Percentiles rank a stretch among this genome's conserved stretches.
These are phyloP conservation scores for Melaleuca alternifolia DNA, from an alignment of 345 rosid genomes.

Conservation along the genomic window DNA sequence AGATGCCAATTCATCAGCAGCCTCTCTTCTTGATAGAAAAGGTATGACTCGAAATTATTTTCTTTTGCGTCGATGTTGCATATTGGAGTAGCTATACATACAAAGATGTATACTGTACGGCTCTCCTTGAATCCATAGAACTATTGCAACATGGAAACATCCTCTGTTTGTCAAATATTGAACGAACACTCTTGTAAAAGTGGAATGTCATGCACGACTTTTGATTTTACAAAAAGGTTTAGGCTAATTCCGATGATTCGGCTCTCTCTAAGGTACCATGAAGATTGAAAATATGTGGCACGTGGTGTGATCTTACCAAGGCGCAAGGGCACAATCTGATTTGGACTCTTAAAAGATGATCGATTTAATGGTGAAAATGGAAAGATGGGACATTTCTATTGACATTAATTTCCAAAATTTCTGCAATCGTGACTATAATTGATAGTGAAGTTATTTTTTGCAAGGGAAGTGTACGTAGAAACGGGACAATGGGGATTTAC, in stretches of 20 bases:
- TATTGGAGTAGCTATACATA: not conserved
- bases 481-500: not conserved
- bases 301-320: accelerated
- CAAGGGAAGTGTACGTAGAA: not conserved
- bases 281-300: not conserved
- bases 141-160: not conserved
- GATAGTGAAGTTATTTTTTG: not conserved
- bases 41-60: not conserved
- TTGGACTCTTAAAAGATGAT: not conserved
- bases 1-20: accelerated
- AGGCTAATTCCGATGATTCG: not conserved
- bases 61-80: not conserved
- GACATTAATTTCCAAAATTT: not conserved
- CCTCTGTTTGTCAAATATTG: not conserved
- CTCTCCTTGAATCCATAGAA: not conserved
- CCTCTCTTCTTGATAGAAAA: not conserved
- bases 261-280: not conserved
- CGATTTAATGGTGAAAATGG: too few relatives aligned
- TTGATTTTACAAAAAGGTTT: not conserved
- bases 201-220: accelerated
- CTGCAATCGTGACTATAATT: not conserved
- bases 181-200: not conserved
- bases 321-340: not conserved
- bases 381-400: too few relatives aligned
- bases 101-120: not conserved